Percentiles rank a stretch among this genome's conserved stretches.
These are phyloP conservation scores for Phytophthora fragariaefolia DNA, from an alignment of 352 stramenopile species.

Conservation along the genomic window DNA sequence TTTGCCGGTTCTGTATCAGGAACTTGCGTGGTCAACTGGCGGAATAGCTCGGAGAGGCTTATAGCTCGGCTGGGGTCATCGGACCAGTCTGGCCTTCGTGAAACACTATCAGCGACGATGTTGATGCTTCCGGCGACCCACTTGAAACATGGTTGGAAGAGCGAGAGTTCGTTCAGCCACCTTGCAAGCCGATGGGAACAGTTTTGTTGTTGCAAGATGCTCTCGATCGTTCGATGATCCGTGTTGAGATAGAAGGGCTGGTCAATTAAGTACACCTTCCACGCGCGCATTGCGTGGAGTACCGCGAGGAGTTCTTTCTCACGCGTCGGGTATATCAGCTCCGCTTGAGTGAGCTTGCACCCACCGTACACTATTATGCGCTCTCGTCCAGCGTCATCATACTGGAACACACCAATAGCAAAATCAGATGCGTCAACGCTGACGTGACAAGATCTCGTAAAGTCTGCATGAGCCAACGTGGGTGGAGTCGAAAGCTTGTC, in stretches of 20 bases:
- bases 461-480: constrained; percentile 2
- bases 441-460: constrained; percentile 11
- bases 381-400: background rate
- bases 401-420: constrained; percentile 10
- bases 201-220: constrained; percentile 12
- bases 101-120: constrained; percentile 6
- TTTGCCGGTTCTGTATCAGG: background rate
- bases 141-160: constrained; percentile 20
- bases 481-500: constrained; percentile 1
- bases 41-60: background rate
- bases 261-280: constrained; percentile 19
- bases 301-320: constrained; percentile 18
- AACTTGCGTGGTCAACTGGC: background rate
- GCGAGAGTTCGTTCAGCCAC: constrained; percentile 21
- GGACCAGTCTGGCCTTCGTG: background rate
- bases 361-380: constrained; percentile 14
- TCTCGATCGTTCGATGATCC: constrained; percentile 15
- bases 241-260: constrained; percentile 19
- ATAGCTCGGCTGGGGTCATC: background rate
- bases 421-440: background rate
- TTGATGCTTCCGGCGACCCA: constrained; percentile 28
- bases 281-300: constrained; percentile 16
- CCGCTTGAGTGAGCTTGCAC: constrained; percentile 13
- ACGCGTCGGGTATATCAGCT: constrained; percentile 17
- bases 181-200: constrained; percentile 8